Conservation (phyloP, 139 green algal species). For the Picochlorum costavermella region DNA sequence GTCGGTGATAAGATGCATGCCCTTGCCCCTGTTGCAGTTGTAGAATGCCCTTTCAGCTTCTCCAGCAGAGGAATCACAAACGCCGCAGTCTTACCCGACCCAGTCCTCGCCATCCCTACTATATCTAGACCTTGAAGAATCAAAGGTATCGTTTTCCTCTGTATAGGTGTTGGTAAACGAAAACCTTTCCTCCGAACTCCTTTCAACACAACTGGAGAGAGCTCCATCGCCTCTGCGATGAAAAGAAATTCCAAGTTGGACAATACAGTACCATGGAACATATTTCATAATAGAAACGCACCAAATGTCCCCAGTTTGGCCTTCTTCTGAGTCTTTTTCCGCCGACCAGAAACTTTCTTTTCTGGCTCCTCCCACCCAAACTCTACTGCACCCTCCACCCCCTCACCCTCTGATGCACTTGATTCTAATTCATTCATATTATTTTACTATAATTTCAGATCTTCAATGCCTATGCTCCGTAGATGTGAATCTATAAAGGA, state of each 20-base stretch:
- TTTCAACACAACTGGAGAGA: constrained; percentile 55
- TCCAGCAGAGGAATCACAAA: constrained; percentile 91
- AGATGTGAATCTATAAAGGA: too few species aligned
- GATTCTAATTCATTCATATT: neutral
- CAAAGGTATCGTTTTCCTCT: constrained; percentile 79
- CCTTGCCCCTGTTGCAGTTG: constrained; percentile 57
- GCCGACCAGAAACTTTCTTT: constrained; percentile 22
- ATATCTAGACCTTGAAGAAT: constrained; percentile 75
- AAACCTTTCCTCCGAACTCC: constrained; percentile 87
- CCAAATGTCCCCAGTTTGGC: constrained; percentile 58
- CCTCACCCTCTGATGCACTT: neutral
- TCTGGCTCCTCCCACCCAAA: constrained; percentile 28
- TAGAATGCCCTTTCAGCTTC: constrained; percentile 63
- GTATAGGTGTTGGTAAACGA: constrained; percentile 92
- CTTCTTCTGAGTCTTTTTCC: constrained; percentile 44
- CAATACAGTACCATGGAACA: neutral
- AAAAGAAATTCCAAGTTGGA: neutral
- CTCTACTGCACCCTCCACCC: constrained; percentile 14
- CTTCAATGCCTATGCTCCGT: too few species aligned
- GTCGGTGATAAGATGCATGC: constrained; percentile 87
- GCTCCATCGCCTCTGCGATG: constrained; percentile 72
- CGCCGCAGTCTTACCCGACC: constrained; percentile 92
- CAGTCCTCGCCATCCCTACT: constrained; percentile 89
- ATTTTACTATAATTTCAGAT: neutral
- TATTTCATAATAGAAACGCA: constrained; percentile 12